phyloP scores from a whole-genome alignment of 305 asterid genomes.

The Fraxinus baroniana region DNA sequence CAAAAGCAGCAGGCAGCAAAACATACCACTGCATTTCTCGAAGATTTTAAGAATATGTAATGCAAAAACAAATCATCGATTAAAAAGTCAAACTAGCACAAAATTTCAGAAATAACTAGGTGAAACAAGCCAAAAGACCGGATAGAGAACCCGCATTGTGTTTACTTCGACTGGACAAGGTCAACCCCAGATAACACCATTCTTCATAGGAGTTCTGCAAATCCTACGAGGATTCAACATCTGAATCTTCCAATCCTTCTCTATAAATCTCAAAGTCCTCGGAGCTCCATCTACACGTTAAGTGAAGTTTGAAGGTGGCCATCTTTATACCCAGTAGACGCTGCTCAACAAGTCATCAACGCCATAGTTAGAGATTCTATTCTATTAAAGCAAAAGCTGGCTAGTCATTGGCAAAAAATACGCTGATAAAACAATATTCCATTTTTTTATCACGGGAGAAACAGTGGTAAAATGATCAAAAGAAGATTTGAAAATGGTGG shows the following conservation, averaged over 20 bases:
- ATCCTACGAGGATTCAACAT: slow-evolving; percentile 58
- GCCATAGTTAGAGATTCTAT: not conserved
- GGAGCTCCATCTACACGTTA: slow-evolving; percentile 67
- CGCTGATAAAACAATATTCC: not conserved
- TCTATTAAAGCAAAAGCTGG: not conserved
- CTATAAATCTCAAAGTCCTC: slow-evolving; percentile 73
- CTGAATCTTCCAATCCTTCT: slow-evolving; percentile 70
- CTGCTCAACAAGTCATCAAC: slow-evolving; percentile 33
- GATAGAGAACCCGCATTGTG: not conserved
- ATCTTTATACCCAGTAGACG: slow-evolving; percentile 76
- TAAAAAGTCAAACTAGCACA: not conserved
- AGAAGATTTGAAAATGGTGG: too few species aligned
- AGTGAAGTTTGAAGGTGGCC: slow-evolving; percentile 86
- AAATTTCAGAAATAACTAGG: not conserved
- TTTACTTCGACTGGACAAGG: too few species aligned
- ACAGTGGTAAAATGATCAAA: not conserved
- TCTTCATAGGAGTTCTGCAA: not conserved
- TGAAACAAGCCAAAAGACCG: not conserved
- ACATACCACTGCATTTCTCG: not conserved
- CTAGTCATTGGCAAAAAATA: not conserved
- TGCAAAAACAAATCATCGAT: not conserved
- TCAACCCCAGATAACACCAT: not conserved
- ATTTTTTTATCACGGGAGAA: not conserved
- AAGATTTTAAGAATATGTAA: not conserved
- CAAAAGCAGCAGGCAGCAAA: not conserved